Conservation (phyloP, 1,139 yeast species). For the Debaryomycetaceae sp. region DNA sequence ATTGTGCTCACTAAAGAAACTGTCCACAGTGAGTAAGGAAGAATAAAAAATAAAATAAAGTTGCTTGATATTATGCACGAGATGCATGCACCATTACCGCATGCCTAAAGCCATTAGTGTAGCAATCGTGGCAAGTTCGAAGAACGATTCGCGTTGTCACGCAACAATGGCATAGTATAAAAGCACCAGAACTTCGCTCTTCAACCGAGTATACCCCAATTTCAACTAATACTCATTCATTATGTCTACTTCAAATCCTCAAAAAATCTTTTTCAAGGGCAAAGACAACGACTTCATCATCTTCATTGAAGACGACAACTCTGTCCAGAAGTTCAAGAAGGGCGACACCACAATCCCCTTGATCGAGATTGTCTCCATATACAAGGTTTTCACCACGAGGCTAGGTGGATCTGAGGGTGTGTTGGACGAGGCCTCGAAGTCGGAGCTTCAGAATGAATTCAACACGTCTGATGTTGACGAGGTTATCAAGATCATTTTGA, state of each 20-base stretch:
- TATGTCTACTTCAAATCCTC: constrained; percentile 27
- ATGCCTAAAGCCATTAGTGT: too few species aligned
- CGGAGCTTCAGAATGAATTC: constrained; percentile 61
- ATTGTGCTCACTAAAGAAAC: too few species aligned
- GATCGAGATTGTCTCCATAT: constrained; percentile 59
- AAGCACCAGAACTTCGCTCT: too few species aligned
- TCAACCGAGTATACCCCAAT: too few species aligned
- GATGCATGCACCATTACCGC: too few species aligned
- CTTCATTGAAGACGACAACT: constrained; percentile 54
- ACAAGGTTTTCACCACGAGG: constrained; percentile 57
- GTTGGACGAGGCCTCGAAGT: constrained; percentile 68
- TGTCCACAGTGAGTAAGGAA: too few species aligned
- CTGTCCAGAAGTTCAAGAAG: constrained; percentile 43
- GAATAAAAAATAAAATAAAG: too few species aligned
- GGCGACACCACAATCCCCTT: constrained; percentile 56
- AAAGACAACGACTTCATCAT: constrained; percentile 56
- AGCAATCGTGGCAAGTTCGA: too few species aligned
- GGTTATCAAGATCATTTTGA: constrained; percentile 50
- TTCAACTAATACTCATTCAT: too few species aligned
- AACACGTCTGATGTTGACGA: constrained; percentile 49
- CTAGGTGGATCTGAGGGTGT: constrained; percentile 71
- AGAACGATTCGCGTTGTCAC: too few species aligned
- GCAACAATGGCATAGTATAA: too few species aligned
- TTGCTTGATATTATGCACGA: too few species aligned
- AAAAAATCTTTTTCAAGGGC: constrained; percentile 66